Percentiles rank a stretch among this genome's conserved stretches.
phyloP scores from a whole-genome alignment of 805 yeast genomes.

The Candida insectalens region DNA sequence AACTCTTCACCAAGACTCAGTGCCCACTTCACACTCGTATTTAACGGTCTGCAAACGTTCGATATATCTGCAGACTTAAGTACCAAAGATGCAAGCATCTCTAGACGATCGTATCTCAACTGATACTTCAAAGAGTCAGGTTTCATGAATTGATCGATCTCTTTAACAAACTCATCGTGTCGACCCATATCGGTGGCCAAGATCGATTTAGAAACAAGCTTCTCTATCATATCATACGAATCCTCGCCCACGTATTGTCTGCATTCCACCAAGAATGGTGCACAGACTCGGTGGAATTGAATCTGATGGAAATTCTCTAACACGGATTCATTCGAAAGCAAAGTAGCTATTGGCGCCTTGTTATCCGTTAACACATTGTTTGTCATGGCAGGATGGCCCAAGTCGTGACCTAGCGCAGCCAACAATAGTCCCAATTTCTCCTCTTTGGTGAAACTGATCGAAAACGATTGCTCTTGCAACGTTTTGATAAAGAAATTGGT shows the following conservation, averaged over 20 bases:
- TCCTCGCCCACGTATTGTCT: slow-evolving; percentile 28
- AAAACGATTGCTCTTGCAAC: slow-evolving; percentile 6
- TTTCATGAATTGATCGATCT: slow-evolving; percentile 30
- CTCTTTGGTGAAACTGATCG: slow-evolving; percentile 6
- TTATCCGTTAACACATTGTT: slow-evolving; percentile 55
- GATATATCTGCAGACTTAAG: slow-evolving; percentile 95
- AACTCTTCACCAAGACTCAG: slow-evolving; percentile 70
- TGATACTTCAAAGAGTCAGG: slow-evolving; percentile 8
- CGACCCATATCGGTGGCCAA: slow-evolving; percentile 89
- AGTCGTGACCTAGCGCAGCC: slow-evolving; percentile 90
- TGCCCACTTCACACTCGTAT: slow-evolving; percentile 82
- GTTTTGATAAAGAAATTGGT: slow-evolving; percentile 49
- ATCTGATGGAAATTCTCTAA: slow-evolving; percentile 77
- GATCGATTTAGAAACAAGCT: slow-evolving; percentile 25
- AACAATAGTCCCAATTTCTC: slow-evolving; percentile 56
- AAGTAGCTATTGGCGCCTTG: slow-evolving; percentile 51
- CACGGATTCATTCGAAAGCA: slow-evolving; percentile 58
- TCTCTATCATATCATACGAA: slow-evolving; percentile 21
- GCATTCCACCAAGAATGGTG: slow-evolving; percentile 7
- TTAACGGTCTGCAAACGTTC: slow-evolving; percentile 76
- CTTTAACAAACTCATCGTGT: slow-evolving; percentile 62
- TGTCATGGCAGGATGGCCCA: slow-evolving; percentile 96
- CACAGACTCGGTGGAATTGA: slow-evolving; percentile 39
- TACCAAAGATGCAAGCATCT: slow-evolving; percentile 53
- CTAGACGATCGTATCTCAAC: slow-evolving; percentile 13